Evolutionary conservation across 1,284 basidiomycete species (phyloP).

Genomic region (Sutorius eximius): DNA sequence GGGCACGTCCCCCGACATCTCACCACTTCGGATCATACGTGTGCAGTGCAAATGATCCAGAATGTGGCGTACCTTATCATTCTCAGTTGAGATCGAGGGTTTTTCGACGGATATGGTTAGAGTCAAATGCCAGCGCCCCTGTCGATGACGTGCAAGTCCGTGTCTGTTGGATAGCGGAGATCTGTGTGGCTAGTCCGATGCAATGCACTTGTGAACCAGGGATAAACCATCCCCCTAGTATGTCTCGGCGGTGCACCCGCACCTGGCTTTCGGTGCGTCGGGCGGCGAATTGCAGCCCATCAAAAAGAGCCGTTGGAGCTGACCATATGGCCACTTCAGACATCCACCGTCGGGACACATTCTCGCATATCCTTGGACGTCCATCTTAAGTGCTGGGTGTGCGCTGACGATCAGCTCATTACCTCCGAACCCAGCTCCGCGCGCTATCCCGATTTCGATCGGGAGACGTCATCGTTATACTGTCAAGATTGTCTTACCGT

Average conservation of each 20-base stretch:
- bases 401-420: conserved; percentile 8
- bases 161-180: conserved; percentile 3
- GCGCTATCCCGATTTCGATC: conserved; percentile 30
- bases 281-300: background rate
- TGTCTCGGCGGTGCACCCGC: conserved; percentile 9
- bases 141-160: conserved; percentile 16
- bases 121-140: conserved; percentile 6
- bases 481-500: conserved; percentile 5
- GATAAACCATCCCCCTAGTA: background rate
- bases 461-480: conserved; percentile 19
- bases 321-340: background rate
- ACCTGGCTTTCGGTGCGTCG: background rate
- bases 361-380: background rate
- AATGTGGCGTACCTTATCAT: conserved; percentile 6
- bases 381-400: background rate
- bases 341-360: background rate
- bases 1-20: background rate
- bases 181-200: background rate
- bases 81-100: conserved; percentile 8
- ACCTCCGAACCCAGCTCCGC: conserved; percentile 22
- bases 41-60: conserved; percentile 10
- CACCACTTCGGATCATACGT: conserved; percentile 14
- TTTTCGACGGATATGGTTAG: conserved; percentile 16
- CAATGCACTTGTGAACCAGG: conserved; percentile 2
- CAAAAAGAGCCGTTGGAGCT: background rate